Conservation (phyloP, 257 asterid species). For the Solanum paucissectum region DNA sequence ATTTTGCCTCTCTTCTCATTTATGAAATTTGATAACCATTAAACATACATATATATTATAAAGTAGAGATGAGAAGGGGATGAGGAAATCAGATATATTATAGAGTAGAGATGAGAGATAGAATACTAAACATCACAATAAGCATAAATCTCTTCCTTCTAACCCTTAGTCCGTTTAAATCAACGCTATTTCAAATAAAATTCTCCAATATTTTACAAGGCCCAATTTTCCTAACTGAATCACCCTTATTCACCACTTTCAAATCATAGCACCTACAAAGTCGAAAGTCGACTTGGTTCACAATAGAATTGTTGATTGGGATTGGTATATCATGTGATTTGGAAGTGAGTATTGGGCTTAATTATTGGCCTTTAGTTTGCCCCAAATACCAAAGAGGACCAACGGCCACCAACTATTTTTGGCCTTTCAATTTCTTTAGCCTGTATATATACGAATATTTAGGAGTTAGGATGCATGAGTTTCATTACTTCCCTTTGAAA, state of each 20-base stretch:
- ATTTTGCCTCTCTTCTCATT: not conserved
- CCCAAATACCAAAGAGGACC: not conserved
- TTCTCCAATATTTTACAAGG: too few species aligned
- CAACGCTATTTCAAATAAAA: too few species aligned
- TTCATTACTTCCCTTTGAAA: not conserved
- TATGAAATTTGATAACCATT: too few species aligned
- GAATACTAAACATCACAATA: not conserved
- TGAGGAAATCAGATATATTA: not conserved
- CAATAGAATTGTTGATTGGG: not conserved
- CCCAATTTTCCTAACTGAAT: too few species aligned
- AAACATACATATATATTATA: too few species aligned
- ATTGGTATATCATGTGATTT: not conserved
- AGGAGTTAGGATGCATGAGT: too few species aligned
- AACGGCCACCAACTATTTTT: not conserved
- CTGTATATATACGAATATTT: too few species aligned
- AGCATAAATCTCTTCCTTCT: not conserved
- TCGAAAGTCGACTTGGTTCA: too few species aligned
- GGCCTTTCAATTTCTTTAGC: not conserved
- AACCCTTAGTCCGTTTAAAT: too few species aligned
- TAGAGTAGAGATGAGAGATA: not conserved
- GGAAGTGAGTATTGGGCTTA: not conserved
- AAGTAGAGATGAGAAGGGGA: too few species aligned
- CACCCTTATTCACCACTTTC: not conserved
- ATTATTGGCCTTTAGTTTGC: not conserved
- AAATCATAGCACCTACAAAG: not conserved